Evolutionary conservation across 2,329 filamentous ascomycete species (phyloP).

Genomic region (Sclerotinia borealis): DNA sequence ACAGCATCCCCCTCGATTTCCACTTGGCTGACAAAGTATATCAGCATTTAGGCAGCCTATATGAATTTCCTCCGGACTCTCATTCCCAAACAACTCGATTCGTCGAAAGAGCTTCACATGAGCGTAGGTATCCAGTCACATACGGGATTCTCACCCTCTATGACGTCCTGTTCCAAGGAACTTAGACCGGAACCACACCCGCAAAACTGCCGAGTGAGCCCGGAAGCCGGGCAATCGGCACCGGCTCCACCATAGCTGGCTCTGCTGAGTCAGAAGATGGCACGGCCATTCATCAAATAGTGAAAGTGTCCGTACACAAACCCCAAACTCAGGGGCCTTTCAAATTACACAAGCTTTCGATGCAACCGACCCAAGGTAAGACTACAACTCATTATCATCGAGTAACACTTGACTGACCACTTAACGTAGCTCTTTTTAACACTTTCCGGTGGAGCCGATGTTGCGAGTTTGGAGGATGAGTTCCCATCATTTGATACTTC

Average conservation of each 20-base stretch:
- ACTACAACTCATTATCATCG: neutral
- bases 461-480: constrained; percentile 65
- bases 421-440: neutral
- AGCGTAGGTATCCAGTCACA: too few relatives aligned
- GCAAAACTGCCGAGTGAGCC: too few relatives aligned
- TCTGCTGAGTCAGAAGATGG: too few relatives aligned
- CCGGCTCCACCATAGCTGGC: too few relatives aligned
- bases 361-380: neutral
- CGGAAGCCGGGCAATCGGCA: too few relatives aligned
- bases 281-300: too few relatives aligned
- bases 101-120: neutral
- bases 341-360: neutral
- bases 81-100: neutral
- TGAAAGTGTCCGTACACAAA: neutral
- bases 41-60: too few relatives aligned
- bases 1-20: too few relatives aligned
- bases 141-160: too few relatives aligned
- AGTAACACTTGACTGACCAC: neutral
- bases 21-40: too few relatives aligned
- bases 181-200: too few relatives aligned
- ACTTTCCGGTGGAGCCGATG: constrained; percentile 45
- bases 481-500: constrained; percentile 79
- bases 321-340: neutral
- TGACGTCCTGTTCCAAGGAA: too few relatives aligned
- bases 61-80: neutral